Evolutionary conservation across 805 yeast genomes (phyloP).

Genomic region (Torulaspora maleeae): DNA sequence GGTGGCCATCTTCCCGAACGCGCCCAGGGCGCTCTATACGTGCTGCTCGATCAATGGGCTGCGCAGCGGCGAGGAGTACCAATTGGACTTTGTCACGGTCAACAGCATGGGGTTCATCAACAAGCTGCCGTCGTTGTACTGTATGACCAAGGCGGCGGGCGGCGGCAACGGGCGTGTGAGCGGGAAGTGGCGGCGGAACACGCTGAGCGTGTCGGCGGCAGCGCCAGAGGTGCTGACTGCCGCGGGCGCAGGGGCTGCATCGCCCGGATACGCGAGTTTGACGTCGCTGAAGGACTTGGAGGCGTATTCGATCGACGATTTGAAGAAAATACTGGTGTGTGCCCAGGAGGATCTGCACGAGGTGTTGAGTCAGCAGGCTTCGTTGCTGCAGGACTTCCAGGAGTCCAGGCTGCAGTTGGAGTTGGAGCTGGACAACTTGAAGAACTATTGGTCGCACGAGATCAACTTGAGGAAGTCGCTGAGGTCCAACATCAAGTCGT

Average conservation of each 20-base stretch:
- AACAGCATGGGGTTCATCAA: slow-evolving; percentile 34
- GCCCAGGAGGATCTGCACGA: slow-evolving; percentile 36
- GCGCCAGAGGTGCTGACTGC: slow-evolving; percentile 3
- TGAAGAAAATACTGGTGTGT: slow-evolving; percentile 32
- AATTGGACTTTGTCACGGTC: slow-evolving; percentile 34
- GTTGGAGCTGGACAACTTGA: slow-evolving; percentile 30
- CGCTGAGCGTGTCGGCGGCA: slow-evolving; percentile 11
- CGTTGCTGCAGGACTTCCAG: slow-evolving; percentile 28
- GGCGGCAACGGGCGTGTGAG: slow-evolving; percentile 15
- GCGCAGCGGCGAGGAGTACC: slow-evolving; percentile 26
- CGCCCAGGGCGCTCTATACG: slow-evolving; percentile 30
- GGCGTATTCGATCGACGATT: slow-evolving; percentile 29
- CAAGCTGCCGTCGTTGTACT: slow-evolving; percentile 31
- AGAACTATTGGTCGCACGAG: slow-evolving; percentile 33
- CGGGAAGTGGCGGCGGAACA: slow-evolving; percentile 27
- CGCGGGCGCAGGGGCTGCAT: slow-evolving; percentile 2
- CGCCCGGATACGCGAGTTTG: slow-evolving; percentile 28
- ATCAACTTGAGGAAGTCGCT: slow-evolving; percentile 32
- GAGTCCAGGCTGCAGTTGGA: slow-evolving; percentile 29
- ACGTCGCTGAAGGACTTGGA: slow-evolving; percentile 31
- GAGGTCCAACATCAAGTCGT: slow-evolving; percentile 33
- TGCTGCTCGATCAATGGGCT: slow-evolving; percentile 32
- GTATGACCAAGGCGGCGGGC: slow-evolving; percentile 25
- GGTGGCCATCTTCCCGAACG: slow-evolving; percentile 32
- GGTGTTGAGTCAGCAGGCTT: slow-evolving; percentile 28